Base-by-base conservation (phyloP, 163 green algal species). In the Dunaliella salina region DNA sequence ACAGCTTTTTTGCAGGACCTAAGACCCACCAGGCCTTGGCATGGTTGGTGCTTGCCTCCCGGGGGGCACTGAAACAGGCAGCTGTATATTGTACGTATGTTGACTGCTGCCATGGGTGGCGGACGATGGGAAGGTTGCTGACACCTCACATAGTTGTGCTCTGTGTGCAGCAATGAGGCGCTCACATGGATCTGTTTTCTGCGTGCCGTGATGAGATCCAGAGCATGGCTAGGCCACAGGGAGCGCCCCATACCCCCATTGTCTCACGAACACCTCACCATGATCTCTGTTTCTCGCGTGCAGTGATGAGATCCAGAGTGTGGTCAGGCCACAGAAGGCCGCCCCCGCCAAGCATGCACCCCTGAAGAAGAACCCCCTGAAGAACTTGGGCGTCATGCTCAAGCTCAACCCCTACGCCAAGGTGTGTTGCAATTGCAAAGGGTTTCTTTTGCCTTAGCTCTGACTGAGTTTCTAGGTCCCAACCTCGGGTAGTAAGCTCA, bases 331-430 rank as follows among this genome's bases (percentile, higher is more conserved):
- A 25, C 91, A 94, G 80, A 98, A 97, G 92, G 81, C 81, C 25
- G 82, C 63, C 29, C 83, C 40, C 80, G 85, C 84, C 86, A 94
- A 92, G 86, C 92, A 93, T 87, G 86, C 87, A 0, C 87, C 93
- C 1, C 93, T 98, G n/a, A 99, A 99, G 96, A 98, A 98, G 94
- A 99, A 99, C 94, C 97, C 97, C 3, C 92, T 99, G 79, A 97
- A 96, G 91, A 99, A 99, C 95, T 90, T 98, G 91, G 94, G 94
- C 80, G 95, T 95, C 46, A 93, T 99, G 92, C 88, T 98, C 83
- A 98, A 98, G 94, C 95, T 99, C 88, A 99, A 99, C 95, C 97
- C 97, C 12, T 96, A 97, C 85, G 93, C 94, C 85, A 93, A 92
- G 90, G 90, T 84, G 81, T 45, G 80, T 33, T 50, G 40, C 8